Conservation (phyloP, 148 eudicot species). For the Selenicereus undatus region DNA sequence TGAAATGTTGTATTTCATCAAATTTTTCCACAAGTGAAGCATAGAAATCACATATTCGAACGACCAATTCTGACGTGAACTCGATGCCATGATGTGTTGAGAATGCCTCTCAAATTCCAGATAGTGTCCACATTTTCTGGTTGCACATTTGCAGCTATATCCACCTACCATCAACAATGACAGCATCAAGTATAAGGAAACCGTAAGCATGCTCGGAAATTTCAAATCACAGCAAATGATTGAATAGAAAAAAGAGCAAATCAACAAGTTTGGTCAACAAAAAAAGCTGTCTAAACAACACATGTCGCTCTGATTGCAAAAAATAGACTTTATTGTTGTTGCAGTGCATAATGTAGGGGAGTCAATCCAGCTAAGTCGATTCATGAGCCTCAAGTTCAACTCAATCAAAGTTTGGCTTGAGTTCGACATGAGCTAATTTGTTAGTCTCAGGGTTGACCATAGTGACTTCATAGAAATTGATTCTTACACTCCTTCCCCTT, state of each 20-base stretch:
- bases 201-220: not conserved
- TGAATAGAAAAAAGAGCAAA: not conserved
- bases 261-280: not conserved
- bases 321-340: too few species aligned
- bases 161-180: slow-evolving; percentile 49
- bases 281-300: not conserved
- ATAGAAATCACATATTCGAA: slow-evolving; percentile 45
- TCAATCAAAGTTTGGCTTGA: too few species aligned
- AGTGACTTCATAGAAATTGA: too few species aligned
- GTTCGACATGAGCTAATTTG: too few species aligned
- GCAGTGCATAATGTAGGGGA: too few species aligned
- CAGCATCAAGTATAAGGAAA: not conserved
- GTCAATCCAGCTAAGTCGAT: too few species aligned
- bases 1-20: not conserved
- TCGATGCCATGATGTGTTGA: slow-evolving; percentile 96
- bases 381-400: too few species aligned
- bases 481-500: too few species aligned
- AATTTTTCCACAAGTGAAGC: not conserved
- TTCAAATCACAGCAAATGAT: slow-evolving; percentile 1
- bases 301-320: too few species aligned
- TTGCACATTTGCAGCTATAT: slow-evolving; percentile 78
- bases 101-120: slow-evolving; percentile 92
- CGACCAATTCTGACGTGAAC: slow-evolving; percentile 68
- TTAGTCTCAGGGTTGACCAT: too few species aligned
- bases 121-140: slow-evolving; percentile 72